Conservation (phyloP, 2,329 filamentous ascomycete genomes). For the Orbilia brochopaga region DNA sequence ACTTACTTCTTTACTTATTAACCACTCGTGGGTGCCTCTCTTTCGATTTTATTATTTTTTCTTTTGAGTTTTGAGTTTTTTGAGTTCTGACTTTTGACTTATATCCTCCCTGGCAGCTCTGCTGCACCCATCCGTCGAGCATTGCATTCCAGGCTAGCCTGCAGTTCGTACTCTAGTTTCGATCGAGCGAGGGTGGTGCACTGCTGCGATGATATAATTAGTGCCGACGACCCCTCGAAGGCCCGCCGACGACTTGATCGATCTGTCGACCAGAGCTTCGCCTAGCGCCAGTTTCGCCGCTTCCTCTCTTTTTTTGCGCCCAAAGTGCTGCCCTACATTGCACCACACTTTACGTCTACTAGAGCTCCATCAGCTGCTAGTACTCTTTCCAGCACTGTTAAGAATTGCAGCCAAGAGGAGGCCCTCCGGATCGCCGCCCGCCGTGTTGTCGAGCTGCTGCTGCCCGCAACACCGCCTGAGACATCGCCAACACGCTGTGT, state of each 20-base stretch:
- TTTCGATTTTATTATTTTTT: too few relatives aligned
- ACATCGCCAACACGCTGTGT: conserved; percentile 39
- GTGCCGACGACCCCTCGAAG: conserved; percentile 4
- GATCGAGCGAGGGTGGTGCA: too few relatives aligned
- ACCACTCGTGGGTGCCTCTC: too few relatives aligned
- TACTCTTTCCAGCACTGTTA: too few relatives aligned
- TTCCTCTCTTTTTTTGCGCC: not conserved
- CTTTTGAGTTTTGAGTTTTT: too few relatives aligned
- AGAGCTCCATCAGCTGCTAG: too few relatives aligned
- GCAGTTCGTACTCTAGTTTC: too few relatives aligned
- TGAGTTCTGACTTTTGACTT: too few relatives aligned
- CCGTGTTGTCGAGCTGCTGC: conserved; percentile 19
- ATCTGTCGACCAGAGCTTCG: conserved; percentile 21
- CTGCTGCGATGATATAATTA: conserved; percentile 1
- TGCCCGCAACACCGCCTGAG: conserved; percentile 34
- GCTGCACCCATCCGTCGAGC: not conserved
- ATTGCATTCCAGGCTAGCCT: too few relatives aligned
- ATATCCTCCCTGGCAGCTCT: not conserved
- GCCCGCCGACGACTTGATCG: conserved; percentile 24
- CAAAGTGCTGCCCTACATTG: not conserved
- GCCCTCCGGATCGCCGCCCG: not conserved
- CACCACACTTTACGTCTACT: not conserved
- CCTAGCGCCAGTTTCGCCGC: conserved; percentile 21
- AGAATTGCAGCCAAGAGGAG: too few relatives aligned
- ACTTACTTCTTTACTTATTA: too few relatives aligned